Percentiles rank a stretch among this genome's conserved stretches.
phyloP scores from a whole-genome alignment of 179 eudicot genomes.

The Silene vulgaris region DNA sequence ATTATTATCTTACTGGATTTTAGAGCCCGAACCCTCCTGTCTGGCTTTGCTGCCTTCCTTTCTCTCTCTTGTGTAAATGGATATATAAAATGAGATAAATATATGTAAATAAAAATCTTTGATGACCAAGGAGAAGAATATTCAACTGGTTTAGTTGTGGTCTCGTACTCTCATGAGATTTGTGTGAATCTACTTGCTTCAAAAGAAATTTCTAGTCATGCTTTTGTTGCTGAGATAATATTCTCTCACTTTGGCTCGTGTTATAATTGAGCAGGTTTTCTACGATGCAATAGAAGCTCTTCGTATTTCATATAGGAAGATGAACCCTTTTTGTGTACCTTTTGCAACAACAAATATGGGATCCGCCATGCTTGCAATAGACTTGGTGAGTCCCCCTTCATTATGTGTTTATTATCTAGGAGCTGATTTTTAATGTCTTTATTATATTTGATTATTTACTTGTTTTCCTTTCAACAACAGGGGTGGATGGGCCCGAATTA shows the following conservation, averaged over 20 bases:
- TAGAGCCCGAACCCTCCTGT: not conserved
- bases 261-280: conserved; percentile 60
- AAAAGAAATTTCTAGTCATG: conserved; percentile 7
- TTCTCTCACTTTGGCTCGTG: conserved; percentile 14
- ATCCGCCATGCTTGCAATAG: conserved; percentile 96
- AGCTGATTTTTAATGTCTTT: not conserved
- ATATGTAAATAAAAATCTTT: not conserved
- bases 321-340: conserved; percentile 98
- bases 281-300: conserved; percentile 91
- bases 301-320: conserved; percentile 84
- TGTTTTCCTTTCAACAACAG: conserved; percentile 34
- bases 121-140: not conserved
- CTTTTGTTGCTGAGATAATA: not conserved
- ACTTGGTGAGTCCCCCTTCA: conserved; percentile 53
- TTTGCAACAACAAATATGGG: conserved; percentile 98
- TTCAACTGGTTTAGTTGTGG: not conserved
- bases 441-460: conserved; percentile 15
- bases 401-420: not conserved
- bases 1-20: not conserved
- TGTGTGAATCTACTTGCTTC: not conserved
- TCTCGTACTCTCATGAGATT: not conserved
- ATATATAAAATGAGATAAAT: not conserved
- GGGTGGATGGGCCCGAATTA: conserved; percentile 99
- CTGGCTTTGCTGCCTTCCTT: not conserved
- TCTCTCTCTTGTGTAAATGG: not conserved